Base-by-base conservation (phyloP, 2,329 filamentous ascomycete species). In the Chalaropsis thielavioides region DNA sequence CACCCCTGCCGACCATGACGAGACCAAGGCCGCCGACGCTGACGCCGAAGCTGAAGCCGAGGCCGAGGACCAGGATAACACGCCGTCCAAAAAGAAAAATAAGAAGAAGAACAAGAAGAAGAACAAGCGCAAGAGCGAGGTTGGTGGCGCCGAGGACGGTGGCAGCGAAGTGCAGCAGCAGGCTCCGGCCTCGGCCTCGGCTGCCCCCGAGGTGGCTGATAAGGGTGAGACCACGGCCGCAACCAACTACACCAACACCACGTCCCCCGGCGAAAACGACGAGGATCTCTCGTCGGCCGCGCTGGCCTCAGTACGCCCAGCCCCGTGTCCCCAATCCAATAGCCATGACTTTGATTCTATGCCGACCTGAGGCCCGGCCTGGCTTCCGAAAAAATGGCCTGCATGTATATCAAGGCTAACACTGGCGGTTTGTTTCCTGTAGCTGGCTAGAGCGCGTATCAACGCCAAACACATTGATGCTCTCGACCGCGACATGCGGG, bases 281-380 rank as follows among this genome's bases (percentile, higher is more conserved):
- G 79, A 82, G 71, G 83, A 86, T 73, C 77, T 82, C 77, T 83
- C 83, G 74, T 86, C 83, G 72, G 77, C 79, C 73, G 84, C 83
- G 75, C 78, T 86, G 76, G 83, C 83, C 77, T 83, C 81, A 83
- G 84, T 87, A 81, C 80, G 84, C 77, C 72, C 44, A 22, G 19
- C 40, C 54, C 13, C 40, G n/a, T 40, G 2, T 27, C 22, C 11
- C 44, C 13, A 43, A 13, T 3, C 41, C 17, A 13, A 11, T 3
- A 3, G 11, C 46, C n/a, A n/a, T n/a, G n/a, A n/a, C n/a, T n/a
- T n/a, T n/a, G n/a, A n/a, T n/a, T n/a, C n/a, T n/a, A n/a, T n/a
- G n/a, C n/a, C n/a, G n/a, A n/a, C n/a, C n/a, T n/a, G n/a, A n/a
- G n/a, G n/a, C n/a, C n/a, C n/a, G n/a, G n/a, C n/a, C n/a, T n/a